Evolutionary conservation across 805 yeast species (phyloP), one percentile per base, ranked within the genome.

Genomic region (Yamadazyma sp.): DNA sequence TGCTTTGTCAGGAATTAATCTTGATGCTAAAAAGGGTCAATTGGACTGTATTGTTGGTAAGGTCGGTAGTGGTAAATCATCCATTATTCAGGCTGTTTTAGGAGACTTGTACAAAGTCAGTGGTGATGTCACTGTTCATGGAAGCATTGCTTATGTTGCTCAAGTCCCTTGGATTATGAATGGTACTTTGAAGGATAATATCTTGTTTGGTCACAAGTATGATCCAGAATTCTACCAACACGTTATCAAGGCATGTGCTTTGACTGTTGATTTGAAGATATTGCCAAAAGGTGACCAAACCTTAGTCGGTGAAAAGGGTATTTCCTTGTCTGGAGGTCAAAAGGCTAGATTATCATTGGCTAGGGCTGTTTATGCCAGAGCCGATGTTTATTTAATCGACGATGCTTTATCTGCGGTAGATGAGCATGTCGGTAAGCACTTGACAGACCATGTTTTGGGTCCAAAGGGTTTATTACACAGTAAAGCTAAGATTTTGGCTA

Each of bases 151-250:
- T 0, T 91, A 90, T 59, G 95, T 84, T 28, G 81, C 95, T 2
- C 98, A 90, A 62, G 80, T 84, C 26, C 95, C 99, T 1, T 93
- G 99, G 99, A 89, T 93, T 46, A 84, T 89, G 84, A 93, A 93
- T 57, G 98, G 95, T 23, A 73, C 95, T 3, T 91, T 93, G 4
- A 83, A 78, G 50, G 97, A 93, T 20, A 93, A 93, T 55, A 86
- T 93, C 54, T 60, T 89, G 37, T 93, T 93, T 63, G 99, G 99
- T 14, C 87, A 82, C 55, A 81, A 73, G 50, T 86, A 68, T 56
- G 97, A 93, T 52, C 75, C 83, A 9, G 83, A 72, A 3, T 90
- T 90, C 52, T 93, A 93, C 62, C 75, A 82, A 22, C 74, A 73
- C 48, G 91, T 95, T 0, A 64, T 93, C 15, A 78, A 79, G 35